These are phyloP conservation scores for Purshia tridentata DNA, from an alignment of 306 rosid genomes.

Conservation along the genomic window DNA sequence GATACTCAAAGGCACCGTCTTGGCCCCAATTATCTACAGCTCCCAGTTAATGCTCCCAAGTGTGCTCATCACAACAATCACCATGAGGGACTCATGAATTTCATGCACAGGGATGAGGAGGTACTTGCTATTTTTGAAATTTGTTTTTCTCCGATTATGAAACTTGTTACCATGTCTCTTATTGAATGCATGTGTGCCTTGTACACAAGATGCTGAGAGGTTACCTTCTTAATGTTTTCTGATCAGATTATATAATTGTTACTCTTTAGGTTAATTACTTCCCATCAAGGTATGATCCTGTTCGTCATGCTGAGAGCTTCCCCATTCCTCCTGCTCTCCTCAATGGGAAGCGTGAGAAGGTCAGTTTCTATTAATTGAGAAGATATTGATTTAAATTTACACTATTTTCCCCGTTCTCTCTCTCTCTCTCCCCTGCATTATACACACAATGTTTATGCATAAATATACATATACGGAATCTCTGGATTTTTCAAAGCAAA, in stretches of 20 bases:
- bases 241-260: constrained; percentile 18
- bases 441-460: too few species aligned
- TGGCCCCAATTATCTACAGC: constrained; percentile 94
- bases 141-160: background rate
- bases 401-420: background rate
- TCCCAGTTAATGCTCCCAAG: constrained; percentile 92
- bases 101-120: constrained; percentile 97
- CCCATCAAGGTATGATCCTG: constrained; percentile 85
- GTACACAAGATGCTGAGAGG: background rate
- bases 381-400: background rate
- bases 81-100: constrained; percentile 90
- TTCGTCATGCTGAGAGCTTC: constrained; percentile 70
- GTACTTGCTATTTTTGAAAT: constrained; percentile 18
- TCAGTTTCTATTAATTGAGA: constrained; percentile 30
- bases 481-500: background rate
- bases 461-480: background rate
- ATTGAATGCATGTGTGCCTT: background rate
- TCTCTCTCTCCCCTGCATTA: background rate
- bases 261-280: constrained; percentile 75
- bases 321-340: constrained; percentile 56
- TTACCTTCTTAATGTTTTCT: constrained; percentile 6
- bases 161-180: background rate
- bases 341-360: constrained; percentile 77
- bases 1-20: constrained; percentile 97
- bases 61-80: constrained; percentile 92